Evolutionary conservation across 2,329 filamentous ascomycete genomes (phyloP).

Genomic region (Neurospora crassa): DNA sequence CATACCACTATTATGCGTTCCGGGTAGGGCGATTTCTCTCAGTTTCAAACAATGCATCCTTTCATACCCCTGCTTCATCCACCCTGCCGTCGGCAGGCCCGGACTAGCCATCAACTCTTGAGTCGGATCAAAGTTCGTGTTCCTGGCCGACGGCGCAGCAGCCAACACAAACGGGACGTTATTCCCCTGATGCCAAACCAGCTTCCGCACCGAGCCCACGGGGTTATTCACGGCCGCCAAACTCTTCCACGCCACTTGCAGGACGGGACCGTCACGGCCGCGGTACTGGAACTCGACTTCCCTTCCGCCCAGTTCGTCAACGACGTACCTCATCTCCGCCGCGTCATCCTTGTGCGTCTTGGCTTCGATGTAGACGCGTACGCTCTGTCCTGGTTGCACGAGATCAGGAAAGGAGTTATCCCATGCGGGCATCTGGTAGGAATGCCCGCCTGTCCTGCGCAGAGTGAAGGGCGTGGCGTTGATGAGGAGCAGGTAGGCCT

Average conservation of each 20-base stretch:
- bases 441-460: background rate
- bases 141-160: background rate
- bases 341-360: background rate
- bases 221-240: background rate
- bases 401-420: background rate
- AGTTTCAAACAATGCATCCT: background rate
- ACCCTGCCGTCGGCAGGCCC: background rate
- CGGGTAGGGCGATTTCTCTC: background rate
- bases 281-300: background rate
- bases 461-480: background rate
- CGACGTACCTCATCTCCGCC: background rate
- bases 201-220: accelerated
- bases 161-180: background rate
- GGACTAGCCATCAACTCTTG: background rate
- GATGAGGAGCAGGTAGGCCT: background rate
- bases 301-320: background rate
- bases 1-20: background rate
- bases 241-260: background rate
- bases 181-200: background rate
- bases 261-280: background rate
- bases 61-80: background rate
- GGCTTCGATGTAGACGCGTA: background rate
- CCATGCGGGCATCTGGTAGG: background rate
- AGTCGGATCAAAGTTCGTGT: background rate
- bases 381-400: background rate